Conservation (phyloP, 768 basidiomycete genomes). For the Naganishia vaughanmartiniae region DNA sequence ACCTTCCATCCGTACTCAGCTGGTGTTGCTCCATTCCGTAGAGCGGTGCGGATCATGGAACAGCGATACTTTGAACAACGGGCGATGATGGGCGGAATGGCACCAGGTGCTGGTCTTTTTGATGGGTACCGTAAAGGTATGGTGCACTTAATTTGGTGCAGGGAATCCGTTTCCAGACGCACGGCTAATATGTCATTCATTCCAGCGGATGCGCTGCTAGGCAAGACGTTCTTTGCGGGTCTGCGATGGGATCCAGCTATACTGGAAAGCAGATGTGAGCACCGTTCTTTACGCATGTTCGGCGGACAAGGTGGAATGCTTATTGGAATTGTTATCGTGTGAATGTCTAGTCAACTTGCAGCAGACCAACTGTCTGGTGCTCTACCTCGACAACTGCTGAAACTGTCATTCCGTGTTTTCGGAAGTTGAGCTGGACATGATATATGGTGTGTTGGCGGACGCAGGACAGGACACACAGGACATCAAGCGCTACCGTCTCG, state of each 20-base stretch:
- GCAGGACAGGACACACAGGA: not conserved
- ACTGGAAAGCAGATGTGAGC: conserved; percentile 29
- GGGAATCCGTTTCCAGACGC: too few species aligned
- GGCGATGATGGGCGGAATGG: conserved; percentile 33
- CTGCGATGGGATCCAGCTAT: conserved; percentile 29
- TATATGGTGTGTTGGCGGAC: not conserved
- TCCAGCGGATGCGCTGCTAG: conserved; percentile 32
- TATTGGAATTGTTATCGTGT: not conserved
- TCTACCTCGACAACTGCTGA: conserved; percentile 22
- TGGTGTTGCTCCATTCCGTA: not conserved
- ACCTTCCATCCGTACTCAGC: too few species aligned
- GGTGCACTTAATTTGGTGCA: not conserved
- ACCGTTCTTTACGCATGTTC: not conserved
- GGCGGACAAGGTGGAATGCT: not conserved
- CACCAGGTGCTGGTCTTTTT: conserved; percentile 32
- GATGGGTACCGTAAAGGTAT: conserved; percentile 34
- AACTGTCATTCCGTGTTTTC: not conserved
- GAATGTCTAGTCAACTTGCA: conserved; percentile 7
- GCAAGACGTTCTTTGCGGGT: conserved; percentile 32
- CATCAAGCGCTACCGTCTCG: not conserved
- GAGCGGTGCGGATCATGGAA: conserved; percentile 32
- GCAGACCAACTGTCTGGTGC: conserved; percentile 19
- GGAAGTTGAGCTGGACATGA: not conserved
- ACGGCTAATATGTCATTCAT: too few species aligned
- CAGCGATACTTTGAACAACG: conserved; percentile 36